Base-by-base conservation (phyloP, 2,329 filamentous ascomycete genomes). In the Beauveria pseudobassiana region DNA sequence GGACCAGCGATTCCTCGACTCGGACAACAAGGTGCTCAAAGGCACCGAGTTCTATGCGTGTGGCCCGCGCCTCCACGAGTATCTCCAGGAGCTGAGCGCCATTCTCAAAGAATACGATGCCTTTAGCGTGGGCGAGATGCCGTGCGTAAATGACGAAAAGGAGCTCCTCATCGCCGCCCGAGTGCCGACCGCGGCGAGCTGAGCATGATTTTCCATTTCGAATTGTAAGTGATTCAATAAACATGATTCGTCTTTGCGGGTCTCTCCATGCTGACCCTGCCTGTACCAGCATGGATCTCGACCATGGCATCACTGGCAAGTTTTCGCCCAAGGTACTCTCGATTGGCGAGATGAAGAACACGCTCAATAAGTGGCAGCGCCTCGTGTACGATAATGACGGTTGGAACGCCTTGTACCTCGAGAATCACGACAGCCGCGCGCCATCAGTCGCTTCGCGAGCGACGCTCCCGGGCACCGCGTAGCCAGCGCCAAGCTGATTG, bases 161-260 rank as follows among this genome's bases (percentile, higher is more conserved):
- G 73, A 78, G 65, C 63, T 80, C 38, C 78, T 80, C 62, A 74
- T 75, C 63, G 75, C 74, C 7, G 85, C 89, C 2, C n/a, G n/a
- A 77, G 77, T 3, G 80, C 77, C 24, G 80, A 83, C 56, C 77
- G 82, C 18, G 77, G 79, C 38, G 85, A 89, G 68, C 73, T 90
- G 50, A 86, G 82, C 70, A 90, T 90, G 86, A 86, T 90, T 42
- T 90, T 90, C 73, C 84, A 88, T 67, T 90, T 90, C 69, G 87
- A 89, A 62, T 76, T 84, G 79, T 81, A 67, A 67, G 77, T 69
- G 5, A 38, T 38, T 2, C 2, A 5, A 5, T 38, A 0, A 38
- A 2, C 34, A 6, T 16, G 10, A 14, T 14, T 38, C 12, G 34
- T 16, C 5, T 14, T 2, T 38, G 12, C 34, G 52, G 8, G 3